phyloP scores from a whole-genome alignment of 345 rosid species.

The Ailanthus altissimus region DNA sequence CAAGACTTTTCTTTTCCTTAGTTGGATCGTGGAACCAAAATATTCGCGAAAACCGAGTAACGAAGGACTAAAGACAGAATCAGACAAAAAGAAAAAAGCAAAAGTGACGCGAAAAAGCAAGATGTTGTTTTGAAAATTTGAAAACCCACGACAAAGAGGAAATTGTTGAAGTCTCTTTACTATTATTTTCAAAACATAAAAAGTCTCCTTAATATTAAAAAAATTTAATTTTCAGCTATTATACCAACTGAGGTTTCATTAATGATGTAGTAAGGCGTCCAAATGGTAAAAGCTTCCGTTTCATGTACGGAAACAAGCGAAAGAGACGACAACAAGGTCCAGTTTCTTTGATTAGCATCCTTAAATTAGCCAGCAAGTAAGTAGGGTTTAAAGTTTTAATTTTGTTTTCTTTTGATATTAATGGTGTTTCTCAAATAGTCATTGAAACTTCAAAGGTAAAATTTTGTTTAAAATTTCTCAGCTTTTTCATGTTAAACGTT shows the following conservation, averaged over 20 bases:
- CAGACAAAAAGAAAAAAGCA: background rate
- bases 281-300: background rate
- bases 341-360: conserved; percentile 8
- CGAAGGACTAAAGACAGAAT: background rate
- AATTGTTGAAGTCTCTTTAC: no score
- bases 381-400: background rate
- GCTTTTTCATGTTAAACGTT: background rate
- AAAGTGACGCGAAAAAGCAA: background rate
- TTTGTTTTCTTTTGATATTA: background rate
- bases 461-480: background rate
- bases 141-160: no score
- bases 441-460: background rate
- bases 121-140: no score
- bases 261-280: background rate
- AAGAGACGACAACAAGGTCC: background rate
- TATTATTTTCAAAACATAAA: no score
- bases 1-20: background rate
- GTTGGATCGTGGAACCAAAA: background rate
- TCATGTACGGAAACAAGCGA: background rate
- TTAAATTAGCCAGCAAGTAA: background rate
- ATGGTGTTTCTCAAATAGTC: background rate
- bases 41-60: background rate
- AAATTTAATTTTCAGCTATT: background rate
- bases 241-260: no score
- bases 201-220: background rate